phyloP scores from a whole-genome alignment of 768 basidiomycete species.

The Cantharellus anzutake region DNA sequence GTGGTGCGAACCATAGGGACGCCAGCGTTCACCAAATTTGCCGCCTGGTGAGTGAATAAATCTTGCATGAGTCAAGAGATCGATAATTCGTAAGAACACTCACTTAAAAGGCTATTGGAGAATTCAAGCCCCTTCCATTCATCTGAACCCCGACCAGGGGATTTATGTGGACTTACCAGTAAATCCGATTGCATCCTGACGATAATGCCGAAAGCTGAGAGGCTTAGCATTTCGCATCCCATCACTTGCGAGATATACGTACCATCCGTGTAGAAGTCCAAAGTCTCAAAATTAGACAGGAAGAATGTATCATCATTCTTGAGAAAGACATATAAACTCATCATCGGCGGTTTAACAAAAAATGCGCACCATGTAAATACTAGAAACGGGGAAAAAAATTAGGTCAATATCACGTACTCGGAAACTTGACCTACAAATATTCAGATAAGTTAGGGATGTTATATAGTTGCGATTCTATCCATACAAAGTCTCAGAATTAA shows the following conservation, averaged over 20 bases:
- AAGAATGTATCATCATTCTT: slow-evolving; percentile 16
- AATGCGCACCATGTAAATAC: slow-evolving; percentile 5
- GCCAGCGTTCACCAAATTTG: slow-evolving; percentile 12
- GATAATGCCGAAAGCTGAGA: slow-evolving; percentile 11
- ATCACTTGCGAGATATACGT: slow-evolving; percentile 1
- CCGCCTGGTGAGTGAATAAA: slow-evolving; percentile 4
- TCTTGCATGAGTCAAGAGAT: background rate
- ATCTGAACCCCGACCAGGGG: background rate
- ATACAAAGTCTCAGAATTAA: no score
- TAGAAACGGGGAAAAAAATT: background rate
- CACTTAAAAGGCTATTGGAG: slow-evolving; percentile 10
- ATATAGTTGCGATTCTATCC: slow-evolving; percentile 9
- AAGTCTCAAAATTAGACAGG: background rate
- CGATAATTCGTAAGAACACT: background rate
- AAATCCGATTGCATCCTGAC: slow-evolving; percentile 13
- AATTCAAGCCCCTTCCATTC: slow-evolving; percentile 12
- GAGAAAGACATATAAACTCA: background rate
- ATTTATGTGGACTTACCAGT: slow-evolving; percentile 6
- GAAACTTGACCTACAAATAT: slow-evolving; percentile 5
- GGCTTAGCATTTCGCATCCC: no score
- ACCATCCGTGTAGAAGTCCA: background rate
- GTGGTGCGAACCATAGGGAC: slow-evolving; percentile 14
- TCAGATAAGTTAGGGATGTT: slow-evolving; percentile 8
- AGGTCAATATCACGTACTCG: background rate
- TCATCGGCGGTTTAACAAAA: background rate